Evolutionary conservation across 2,329 filamentous ascomycete species (phyloP), one percentile per base, ranked within the genome.

Genomic region (Sphaceloma murrayae): DNA sequence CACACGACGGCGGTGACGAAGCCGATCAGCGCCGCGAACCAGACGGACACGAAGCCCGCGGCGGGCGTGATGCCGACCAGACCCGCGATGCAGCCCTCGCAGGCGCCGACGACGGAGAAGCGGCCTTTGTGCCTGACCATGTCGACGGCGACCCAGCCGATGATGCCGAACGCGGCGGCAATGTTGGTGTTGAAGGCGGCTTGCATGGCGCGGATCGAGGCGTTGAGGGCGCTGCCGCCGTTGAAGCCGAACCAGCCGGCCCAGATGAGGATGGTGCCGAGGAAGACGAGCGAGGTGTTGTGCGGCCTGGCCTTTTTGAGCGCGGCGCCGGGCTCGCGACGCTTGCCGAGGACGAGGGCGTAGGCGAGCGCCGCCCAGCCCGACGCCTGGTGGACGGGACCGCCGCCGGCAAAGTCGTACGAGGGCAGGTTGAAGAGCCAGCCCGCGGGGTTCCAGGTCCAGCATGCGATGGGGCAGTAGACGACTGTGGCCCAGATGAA

Each of bases 381-480:
- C 1, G 68, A 73, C 2, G 76, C 70, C 44, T 81, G 77, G 53
- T 81, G 77, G 2, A 81, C 78, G 2, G 77, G 77, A 1, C 78
- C 77, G 9, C 73, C 73, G 43, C 76, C 75, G 10, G 75, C 75
- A 45, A 76, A 79, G 54, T 80, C 76, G 48, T 75, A 67, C 0
- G 72, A 68, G 1, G 72, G 71, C 2, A 80, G 67, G 16, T 78
- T 73, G 58, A 66, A 78, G 0, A 81, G 62, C 77, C 78, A 82
- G 8, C 78, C 77, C 43, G 71, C 73, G n/a, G 69, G 55, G 53
- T 81, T 81, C 78, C 78, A 82, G 3, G 75, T 78, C 76, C 77
- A 80, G 61, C 72, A 77, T 0, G 77, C 77, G 26, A 80, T 71
- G 0, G 72, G 70, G 51, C 69, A 80, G 59, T 80, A 80, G 2